Percentiles rank a stretch among this genome's conserved stretches.
Evolutionary conservation across 2,329 filamentous ascomycete species (phyloP).

Genomic region (Davidsoniella australis): DNA sequence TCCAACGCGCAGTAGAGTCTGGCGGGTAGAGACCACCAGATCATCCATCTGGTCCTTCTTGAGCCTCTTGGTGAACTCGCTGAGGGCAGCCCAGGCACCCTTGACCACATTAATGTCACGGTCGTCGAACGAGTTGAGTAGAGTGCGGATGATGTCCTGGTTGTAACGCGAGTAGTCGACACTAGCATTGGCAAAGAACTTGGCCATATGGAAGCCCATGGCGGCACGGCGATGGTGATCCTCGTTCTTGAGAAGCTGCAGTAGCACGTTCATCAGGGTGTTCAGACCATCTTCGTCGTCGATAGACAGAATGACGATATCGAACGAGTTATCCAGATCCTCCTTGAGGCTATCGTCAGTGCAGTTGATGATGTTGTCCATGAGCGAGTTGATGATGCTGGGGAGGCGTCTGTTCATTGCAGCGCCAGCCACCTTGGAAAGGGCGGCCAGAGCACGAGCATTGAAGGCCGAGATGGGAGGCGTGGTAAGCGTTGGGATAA

Average conservation of each 20-base stretch:
- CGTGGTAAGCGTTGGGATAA: slow-evolving; percentile 81
- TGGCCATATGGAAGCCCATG: slow-evolving; percentile 63
- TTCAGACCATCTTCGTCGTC: slow-evolving; percentile 95
- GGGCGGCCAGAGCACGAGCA: slow-evolving; percentile 77
- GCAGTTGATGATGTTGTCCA: slow-evolving; percentile 75
- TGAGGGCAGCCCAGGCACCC: slow-evolving; percentile 74
- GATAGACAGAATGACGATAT: slow-evolving; percentile 78
- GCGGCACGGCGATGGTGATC: slow-evolving; percentile 71
- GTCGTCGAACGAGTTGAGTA: slow-evolving; percentile 88
- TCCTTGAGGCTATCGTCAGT: slow-evolving; percentile 54
- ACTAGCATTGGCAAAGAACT: slow-evolving; percentile 65
- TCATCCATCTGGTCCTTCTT: slow-evolving; percentile 98
- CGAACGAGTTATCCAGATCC: slow-evolving; percentile 68
- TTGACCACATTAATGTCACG: slow-evolving; percentile 70
- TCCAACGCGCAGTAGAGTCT: slow-evolving; percentile 74
- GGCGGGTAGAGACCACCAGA: slow-evolving; percentile 69
- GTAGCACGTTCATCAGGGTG: slow-evolving; percentile 83
- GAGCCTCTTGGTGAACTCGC: slow-evolving; percentile 71
- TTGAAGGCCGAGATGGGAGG: slow-evolving; percentile 90
- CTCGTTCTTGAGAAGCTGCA: slow-evolving; percentile 77
- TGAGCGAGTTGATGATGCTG: slow-evolving; percentile 77
- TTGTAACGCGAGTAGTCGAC: slow-evolving; percentile 93
- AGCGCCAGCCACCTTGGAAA: slow-evolving; percentile 77
- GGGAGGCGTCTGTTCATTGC: slow-evolving; percentile 84
- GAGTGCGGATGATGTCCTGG: slow-evolving; percentile 77